Conservation (phyloP, 805 yeast genomes). For the Myxozyma monticola region DNA sequence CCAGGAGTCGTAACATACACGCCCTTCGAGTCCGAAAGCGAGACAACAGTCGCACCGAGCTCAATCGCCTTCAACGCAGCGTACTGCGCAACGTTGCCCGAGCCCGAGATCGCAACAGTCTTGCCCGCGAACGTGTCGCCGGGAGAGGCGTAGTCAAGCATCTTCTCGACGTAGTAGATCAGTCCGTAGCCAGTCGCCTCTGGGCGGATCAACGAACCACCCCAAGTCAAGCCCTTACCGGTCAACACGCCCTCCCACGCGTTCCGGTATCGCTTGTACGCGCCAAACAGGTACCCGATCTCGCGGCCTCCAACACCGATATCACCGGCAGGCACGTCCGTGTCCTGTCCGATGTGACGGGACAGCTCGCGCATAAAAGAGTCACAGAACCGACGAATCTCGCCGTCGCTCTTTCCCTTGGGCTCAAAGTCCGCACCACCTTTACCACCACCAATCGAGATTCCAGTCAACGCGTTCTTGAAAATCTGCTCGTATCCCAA, state of each 20-base stretch:
- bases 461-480: conserved; percentile 96
- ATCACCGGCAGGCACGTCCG: conserved; percentile 99
- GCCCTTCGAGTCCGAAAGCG: conserved; percentile 95
- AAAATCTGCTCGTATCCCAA: conserved; percentile 98
- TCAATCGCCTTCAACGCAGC: conserved; percentile 97
- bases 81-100: conserved; percentile 98
- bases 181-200: conserved; percentile 99
- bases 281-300: conserved; percentile 93
- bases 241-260: conserved; percentile 96
- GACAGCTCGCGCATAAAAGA: conserved; percentile 94
- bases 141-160: conserved; percentile 88
- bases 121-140: conserved; percentile 79
- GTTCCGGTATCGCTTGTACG: conserved; percentile 88
- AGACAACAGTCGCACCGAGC: conserved; percentile 92
- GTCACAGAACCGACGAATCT: conserved; percentile 95
- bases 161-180: conserved; percentile 94
- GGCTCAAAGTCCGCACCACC: conserved; percentile 99
- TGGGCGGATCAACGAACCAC: conserved; percentile 98
- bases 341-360: conserved; percentile 94
- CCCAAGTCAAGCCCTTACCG: conserved; percentile 98
- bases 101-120: conserved; percentile 94
- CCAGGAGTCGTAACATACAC: conserved; percentile 53
- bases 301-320: conserved; percentile 98
- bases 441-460: conserved; percentile 98
- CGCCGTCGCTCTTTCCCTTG: conserved; percentile 87